Base-by-base conservation (phyloP, 257 asterid genomes). In the Penstemon barbatus region DNA sequence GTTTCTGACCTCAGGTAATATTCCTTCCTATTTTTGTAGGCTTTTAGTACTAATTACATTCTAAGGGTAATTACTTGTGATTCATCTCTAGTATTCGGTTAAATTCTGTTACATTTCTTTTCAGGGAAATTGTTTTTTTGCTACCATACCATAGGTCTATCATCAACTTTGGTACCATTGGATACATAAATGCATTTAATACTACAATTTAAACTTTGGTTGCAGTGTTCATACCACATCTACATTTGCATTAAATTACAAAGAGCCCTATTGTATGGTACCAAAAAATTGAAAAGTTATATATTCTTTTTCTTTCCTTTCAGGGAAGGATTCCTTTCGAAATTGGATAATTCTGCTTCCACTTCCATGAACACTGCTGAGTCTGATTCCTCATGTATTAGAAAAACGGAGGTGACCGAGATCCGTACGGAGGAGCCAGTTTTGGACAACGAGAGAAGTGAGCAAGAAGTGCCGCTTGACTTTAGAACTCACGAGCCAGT, bases 251-350 rank as follows among this genome's bases (percentile, higher is more conserved):
- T 25, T 25, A 25, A 25, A 25, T 25, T 25, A 2, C 33, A 25
- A 25, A 25, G 33, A 25, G 33, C 33, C 33, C 33, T 25, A 25
- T 25, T 25, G 33, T 1, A 25, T 25, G 33, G 33, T 25, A 25
- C 33, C 33, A 25, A 25, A 25, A 25, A 25, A 25, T 25, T 25
- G 33, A 25, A 25, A 25, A 25, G 33, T 25, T 25, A 25, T 25
- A 57, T n/a, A 9, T 6, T 43, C 51, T 38, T 15, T 37, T 56
- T 7, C n/a, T 57, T 57, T 10, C 51, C 36, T 61, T 25, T 5
- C 87, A 91, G 99, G 84, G 97, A 87, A 77, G 99, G 84, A 67
- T 87, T 91, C 74, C 84, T 85, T 62, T 88, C 96, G 63, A 87
- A 82, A 79, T 57, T 82, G 83, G 92, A 79, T 65, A 78, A 51